Conservation (phyloP, 208 protist genomes). For the Crithidia fasciculata region DNA sequence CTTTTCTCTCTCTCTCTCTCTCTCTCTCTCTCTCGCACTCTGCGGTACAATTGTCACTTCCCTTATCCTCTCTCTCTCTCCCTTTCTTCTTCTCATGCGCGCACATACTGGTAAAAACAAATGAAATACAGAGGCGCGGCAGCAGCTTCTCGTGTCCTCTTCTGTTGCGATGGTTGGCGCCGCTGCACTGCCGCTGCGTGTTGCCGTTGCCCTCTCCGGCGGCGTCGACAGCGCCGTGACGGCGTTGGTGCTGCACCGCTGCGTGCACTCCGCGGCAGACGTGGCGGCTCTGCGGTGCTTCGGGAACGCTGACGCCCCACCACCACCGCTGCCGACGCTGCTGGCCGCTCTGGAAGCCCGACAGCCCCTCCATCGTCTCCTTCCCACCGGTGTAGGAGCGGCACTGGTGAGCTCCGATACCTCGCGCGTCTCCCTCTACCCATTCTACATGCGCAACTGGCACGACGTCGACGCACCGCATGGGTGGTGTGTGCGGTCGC, state of each 20-base stretch:
- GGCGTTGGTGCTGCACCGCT: constrained; percentile 64
- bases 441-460: constrained; percentile 79
- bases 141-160: neutral
- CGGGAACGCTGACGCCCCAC: constrained; percentile 6
- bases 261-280: constrained; percentile 54
- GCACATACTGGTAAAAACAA: no score
- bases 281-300: constrained; percentile 51
- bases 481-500: constrained; percentile 58
- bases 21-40: no score
- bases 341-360: constrained; percentile 9
- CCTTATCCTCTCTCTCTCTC: neutral
- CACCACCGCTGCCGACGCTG: constrained; percentile 8
- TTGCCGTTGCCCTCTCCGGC: constrained; percentile 79
- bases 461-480: constrained; percentile 43
- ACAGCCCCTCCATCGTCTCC: constrained; percentile 2
- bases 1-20: neutral
- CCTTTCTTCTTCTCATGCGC: no score
- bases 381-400: neutral
- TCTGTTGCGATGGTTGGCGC: neutral
- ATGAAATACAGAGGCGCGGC: neutral
- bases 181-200: constrained; percentile 24
- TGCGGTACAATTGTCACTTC: no score
- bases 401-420: neutral
- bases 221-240: constrained; percentile 84
- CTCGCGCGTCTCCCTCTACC: constrained; percentile 33